phyloP scores from a whole-genome alignment of 2,329 filamentous ascomycete species.

The Ceratocystiopsis minuta region DNA sequence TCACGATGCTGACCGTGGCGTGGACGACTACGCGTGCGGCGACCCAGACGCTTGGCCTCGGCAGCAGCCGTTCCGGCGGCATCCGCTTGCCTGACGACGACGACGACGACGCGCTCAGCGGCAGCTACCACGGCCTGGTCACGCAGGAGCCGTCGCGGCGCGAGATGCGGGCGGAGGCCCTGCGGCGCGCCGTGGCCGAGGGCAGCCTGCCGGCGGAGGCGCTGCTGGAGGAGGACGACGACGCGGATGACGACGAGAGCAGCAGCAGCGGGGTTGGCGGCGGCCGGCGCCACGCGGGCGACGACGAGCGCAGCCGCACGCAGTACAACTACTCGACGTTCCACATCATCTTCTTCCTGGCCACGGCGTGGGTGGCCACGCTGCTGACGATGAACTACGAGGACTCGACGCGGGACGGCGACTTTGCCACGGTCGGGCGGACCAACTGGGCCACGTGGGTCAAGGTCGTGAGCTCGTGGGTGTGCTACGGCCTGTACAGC shows the following conservation, averaged over 20 bases:
- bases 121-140: conserved; percentile 51
- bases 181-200: conserved; percentile 81
- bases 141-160: conserved; percentile 71
- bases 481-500: conserved; percentile 82
- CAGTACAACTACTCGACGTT: conserved; percentile 96
- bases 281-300: conserved; percentile 45
- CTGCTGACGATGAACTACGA: conserved; percentile 62
- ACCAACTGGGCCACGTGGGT: conserved; percentile 98
- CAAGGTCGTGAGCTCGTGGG: conserved; percentile 95
- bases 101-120: conserved; percentile 6
- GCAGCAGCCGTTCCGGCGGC: conserved; percentile 39
- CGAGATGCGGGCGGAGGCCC: conserved; percentile 82
- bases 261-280: conserved; percentile 46
- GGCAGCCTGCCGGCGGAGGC: conserved; percentile 85
- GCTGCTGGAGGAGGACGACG: conserved; percentile 53
- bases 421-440: conserved; percentile 82
- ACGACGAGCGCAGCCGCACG: conserved; percentile 75
- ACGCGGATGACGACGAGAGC: conserved; percentile 46
- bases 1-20: conserved; percentile 90
- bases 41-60: conserved; percentile 68
- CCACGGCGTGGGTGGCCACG: conserved; percentile 89
- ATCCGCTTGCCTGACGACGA: conserved; percentile 54
- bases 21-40: conserved; percentile 95
- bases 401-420: conserved; percentile 41
- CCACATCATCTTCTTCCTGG: conserved; percentile 94